phyloP scores from a whole-genome alignment of 345 rosid genomes.

The Boechera stricta region DNA sequence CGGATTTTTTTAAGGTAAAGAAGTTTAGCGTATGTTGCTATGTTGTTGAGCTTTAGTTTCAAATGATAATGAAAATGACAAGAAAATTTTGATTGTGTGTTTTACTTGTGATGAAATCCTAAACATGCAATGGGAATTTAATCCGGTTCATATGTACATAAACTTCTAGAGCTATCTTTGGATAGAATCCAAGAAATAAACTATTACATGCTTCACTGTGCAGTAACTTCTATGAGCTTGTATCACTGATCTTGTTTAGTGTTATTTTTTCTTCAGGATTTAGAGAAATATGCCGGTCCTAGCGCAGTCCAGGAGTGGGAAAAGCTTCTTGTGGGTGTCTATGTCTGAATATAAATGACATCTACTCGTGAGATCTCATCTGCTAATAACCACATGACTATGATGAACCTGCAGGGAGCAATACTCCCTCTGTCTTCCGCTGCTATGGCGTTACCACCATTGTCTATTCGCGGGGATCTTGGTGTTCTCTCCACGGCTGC shows the following conservation, averaged over 20 bases:
- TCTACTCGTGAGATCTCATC: conserved; percentile 36
- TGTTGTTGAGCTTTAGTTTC: not conserved
- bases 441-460: conserved; percentile 92
- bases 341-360: conserved; percentile 30
- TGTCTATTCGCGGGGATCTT: conserved; percentile 83
- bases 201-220: too few species aligned
- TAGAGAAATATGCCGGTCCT: conserved; percentile 77
- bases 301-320: conserved; percentile 84
- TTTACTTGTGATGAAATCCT: not conserved
- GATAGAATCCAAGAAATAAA: not conserved
- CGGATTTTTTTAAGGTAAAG: conserved; percentile 86
- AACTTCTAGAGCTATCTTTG: not conserved
- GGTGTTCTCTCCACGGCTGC: conserved; percentile 92
- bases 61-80: not conserved
- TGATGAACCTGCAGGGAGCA: conserved; percentile 64
- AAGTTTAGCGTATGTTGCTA: not conserved
- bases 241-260: not conserved
- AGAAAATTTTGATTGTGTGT: not conserved
- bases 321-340: conserved; percentile 74
- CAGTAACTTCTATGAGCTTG: too few species aligned
- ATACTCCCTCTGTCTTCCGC: conserved; percentile 90
- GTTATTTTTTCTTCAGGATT: conserved; percentile 61
- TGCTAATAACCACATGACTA: conserved; percentile 36
- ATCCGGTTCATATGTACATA: too few species aligned
- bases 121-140: too few species aligned